Base-by-base conservation (phyloP, 176 grass and related monocot genomes). In the Bromus sterilis region DNA sequence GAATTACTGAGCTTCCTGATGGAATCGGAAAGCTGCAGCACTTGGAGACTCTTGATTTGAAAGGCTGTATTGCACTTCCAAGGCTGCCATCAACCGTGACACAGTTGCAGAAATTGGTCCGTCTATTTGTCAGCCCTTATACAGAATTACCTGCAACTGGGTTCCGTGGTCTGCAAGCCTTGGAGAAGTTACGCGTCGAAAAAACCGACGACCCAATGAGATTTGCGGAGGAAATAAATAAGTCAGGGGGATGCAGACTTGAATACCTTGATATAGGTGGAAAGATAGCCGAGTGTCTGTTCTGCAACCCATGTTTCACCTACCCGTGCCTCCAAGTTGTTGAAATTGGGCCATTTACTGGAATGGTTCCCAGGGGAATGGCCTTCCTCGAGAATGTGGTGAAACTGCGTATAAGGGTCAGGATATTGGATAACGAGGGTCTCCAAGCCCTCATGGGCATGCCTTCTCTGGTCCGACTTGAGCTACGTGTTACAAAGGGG, bases 401-500 rank as follows among this genome's bases (percentile, higher is more conserved):
- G 21, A 56, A 24, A 1, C 53, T 56, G 8, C 0, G 0, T 8
- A 56, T 56, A 9, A 4, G 0, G 2, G 53, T 56, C 21, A 1
- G 0, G 7, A 1, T 9, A 24, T 56, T 56, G 4, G 21, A 56
- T 56, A 11, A 56, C 0, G 53, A 56, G 3, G n/a, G n/a, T 24
- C 53, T 56, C 53, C 53, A 56, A 23, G 21, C 23, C 3, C 53
- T 56, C 53, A 24, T 56, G 53, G 53, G 53, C n/a, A 23, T 56
- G 53, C 53, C 53, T 56, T 56, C 8, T 56, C 3, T 56, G 8
- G 53, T 7, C 20, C 53, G 23, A 10, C 53, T 56, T 15, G 3
- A 46, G 13, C 43, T 46, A 37, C 0, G 0, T 3, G 23, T 66
- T n/a, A 0, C 0, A 1, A 1, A 0, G 2, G 0, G 0, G 6